Evolutionary conservation across 75 land plant genomes (phyloP).

Genomic region (Pinus taeda): DNA sequence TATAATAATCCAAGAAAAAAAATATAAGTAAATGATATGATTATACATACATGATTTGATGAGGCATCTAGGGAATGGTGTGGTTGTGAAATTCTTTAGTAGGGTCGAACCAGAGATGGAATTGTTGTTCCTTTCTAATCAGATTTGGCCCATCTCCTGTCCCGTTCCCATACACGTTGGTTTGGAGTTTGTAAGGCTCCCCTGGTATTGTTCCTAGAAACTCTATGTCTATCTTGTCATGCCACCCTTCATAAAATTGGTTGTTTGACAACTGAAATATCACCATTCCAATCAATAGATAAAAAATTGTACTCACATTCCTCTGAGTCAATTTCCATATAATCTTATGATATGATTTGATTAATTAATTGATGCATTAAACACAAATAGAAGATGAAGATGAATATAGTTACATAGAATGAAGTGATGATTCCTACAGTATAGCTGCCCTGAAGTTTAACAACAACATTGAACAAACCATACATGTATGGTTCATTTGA

Average conservation of each 20-base stretch:
- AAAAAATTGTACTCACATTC: too few relatives aligned
- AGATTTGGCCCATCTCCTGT: conserved; percentile 10
- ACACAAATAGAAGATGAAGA: neutral
- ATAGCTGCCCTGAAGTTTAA: conserved; percentile 24
- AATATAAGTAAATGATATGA: too few relatives aligned
- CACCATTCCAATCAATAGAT: neutral
- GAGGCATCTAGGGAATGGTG: too few relatives aligned
- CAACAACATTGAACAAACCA: conserved; percentile 24
- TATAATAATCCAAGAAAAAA: too few relatives aligned
- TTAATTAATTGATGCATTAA: neutral
- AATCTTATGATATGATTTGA: too few relatives aligned
- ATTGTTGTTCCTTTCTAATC: conserved; percentile 18
- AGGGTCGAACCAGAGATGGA: conserved; percentile 45
- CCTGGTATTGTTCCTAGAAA: conserved; percentile 30
- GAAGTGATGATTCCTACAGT: conserved; percentile 21
- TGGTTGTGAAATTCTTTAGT: conserved; percentile 43
- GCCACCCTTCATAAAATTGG: conserved; percentile 5
- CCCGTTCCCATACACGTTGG: conserved; percentile 30
- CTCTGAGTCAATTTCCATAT: too few relatives aligned
- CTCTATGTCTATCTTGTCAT: conserved; percentile 20
- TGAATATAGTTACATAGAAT: conserved; percentile 38
- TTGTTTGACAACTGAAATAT: neutral
- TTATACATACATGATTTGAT: too few relatives aligned
- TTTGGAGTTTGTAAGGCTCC: conserved; percentile 25
- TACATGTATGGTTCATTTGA: conserved; percentile 15